Evolutionary conservation across 1,284 basidiomycete species (phyloP).

Genomic region (Pseudozyma sp.): DNA sequence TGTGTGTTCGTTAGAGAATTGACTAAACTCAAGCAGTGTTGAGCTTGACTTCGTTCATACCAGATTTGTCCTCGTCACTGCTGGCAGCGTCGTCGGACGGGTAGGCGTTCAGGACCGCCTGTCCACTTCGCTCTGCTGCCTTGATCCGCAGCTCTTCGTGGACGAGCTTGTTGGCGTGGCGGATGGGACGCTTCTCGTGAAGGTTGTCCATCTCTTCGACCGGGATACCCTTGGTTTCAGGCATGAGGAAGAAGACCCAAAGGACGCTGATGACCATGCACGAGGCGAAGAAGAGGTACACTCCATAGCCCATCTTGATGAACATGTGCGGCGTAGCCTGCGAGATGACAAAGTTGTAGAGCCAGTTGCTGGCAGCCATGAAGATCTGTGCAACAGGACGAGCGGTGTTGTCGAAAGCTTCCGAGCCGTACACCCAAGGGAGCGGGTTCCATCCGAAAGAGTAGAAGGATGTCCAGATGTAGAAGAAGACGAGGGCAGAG

Average conservation of each 20-base stretch:
- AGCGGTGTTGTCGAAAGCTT: constrained; percentile 85
- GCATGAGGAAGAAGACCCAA: constrained; percentile 73
- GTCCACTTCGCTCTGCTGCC: constrained; percentile 21
- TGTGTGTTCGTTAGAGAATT: no score
- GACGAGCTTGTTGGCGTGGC: constrained; percentile 24
- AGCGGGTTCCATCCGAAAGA: constrained; percentile 59
- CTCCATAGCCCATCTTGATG: constrained; percentile 70
- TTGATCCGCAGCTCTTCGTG: constrained; percentile 34
- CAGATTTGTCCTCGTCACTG: constrained; percentile 16
- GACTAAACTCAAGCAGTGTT: constrained; percentile 13
- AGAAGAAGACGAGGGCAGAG: constrained; percentile 53
- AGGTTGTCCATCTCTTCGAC: constrained; percentile 76
- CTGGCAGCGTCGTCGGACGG: constrained; percentile 6
- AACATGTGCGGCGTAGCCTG: constrained; percentile 60
- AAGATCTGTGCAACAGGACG: constrained; percentile 83
- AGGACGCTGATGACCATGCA: constrained; percentile 77
- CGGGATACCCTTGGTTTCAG: constrained; percentile 80
- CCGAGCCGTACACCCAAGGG: constrained; percentile 69
- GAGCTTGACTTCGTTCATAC: constrained; percentile 31
- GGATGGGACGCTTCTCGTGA: constrained; percentile 23
- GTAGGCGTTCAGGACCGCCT: constrained; percentile 10
- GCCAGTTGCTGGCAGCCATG: constrained; percentile 84
- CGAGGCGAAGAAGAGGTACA: constrained; percentile 77
- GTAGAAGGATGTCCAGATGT: constrained; percentile 59
- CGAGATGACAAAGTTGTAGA: constrained; percentile 77